Base-by-base conservation (phyloP, 2,329 filamentous ascomycete species). In the Hirsutella minnesotensis region DNA sequence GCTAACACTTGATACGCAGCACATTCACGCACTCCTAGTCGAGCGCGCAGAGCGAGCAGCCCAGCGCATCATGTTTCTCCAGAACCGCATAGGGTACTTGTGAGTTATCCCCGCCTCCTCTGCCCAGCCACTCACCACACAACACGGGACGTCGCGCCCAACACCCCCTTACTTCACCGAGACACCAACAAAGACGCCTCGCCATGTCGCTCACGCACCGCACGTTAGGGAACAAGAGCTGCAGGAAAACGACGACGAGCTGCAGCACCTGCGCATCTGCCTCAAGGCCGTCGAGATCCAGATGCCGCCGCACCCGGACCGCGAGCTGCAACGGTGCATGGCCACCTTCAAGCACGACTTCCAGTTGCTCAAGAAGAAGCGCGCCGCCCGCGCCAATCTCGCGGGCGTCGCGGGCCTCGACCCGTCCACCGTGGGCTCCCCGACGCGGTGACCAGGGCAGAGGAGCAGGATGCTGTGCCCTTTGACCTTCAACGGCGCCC, bases 281-380 rank as follows among this genome's bases (percentile, higher is more conserved):
- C 66, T 80, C 47, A 75, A 78, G 49, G 75, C 73, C 19, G 70
- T 81, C 50, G 76, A 81, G 62, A 70, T 78, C 16, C 73, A 77
- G 50, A 70, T 71, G 54, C 64, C 72, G 5, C 57, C 65, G 36
- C 67, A 69, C 44, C 65, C 67, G 2, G 73, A 79, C 55, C 63
- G 67, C 22, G 76, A 79, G 46, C 68, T 81, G 29, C 64, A 70
- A 47, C 67, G 72, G 47, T 77, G 74, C 56, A 79, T 81, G 48
- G 62, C 68, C 45, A 69, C 69, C 48, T 81, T 78, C 72, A 81
- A 79, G 57, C 58, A 70, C 27, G 77, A 81, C 52, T 81, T 75
- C 44, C 58, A 59, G 42, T 56, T 56, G 15, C 62, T 78, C 24
- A 72, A 73, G 57, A 63, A 65, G 44, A 68, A 64, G 50, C 64